Percentiles rank a stretch among this genome's conserved stretches.
Conservation (phyloP, 164 flowering plant genomes). For the Tinospora cordifolia region DNA sequence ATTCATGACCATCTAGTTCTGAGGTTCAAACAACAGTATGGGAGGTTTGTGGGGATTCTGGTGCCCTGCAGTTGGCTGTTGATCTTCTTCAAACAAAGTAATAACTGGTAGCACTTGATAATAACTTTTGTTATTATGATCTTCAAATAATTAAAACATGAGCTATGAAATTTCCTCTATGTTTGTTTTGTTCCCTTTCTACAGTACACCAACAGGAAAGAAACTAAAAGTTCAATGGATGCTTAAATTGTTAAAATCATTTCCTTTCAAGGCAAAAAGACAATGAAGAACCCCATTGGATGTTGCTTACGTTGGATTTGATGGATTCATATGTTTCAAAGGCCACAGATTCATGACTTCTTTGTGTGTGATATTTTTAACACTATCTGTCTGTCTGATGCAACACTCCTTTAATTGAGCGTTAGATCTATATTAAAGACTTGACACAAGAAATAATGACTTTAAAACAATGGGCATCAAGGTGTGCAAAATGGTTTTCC, state of each 20-base stretch:
- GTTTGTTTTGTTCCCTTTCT: background rate
- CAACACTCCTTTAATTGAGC: background rate
- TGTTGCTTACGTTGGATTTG: background rate
- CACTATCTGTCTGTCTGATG: background rate
- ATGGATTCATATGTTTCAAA: background rate
- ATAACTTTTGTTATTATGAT: background rate
- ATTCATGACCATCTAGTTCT: constrained; percentile 59
- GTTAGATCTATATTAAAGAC: background rate
- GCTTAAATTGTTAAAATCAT: too few species aligned
- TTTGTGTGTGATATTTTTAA: too few species aligned
- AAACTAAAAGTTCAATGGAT: too few species aligned
- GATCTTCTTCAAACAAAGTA: constrained; percentile 87
- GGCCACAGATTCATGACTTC: background rate
- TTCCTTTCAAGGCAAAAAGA: too few species aligned
- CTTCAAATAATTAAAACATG: background rate
- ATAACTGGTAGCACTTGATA: background rate
- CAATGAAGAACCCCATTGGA: background rate
- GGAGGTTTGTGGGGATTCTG: constrained; percentile 97
- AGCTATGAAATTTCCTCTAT: background rate
- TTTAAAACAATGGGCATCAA: too few species aligned
- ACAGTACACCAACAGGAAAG: background rate
- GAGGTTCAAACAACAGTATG: constrained; percentile 89
- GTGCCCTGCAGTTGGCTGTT: constrained; percentile 87
- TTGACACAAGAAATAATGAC: too few species aligned
- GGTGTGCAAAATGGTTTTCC: too few species aligned